Evolutionary conservation across 2,329 filamentous ascomycete species (phyloP), one percentile per base, ranked within the genome.

Genomic region (Fusarium sp.): DNA sequence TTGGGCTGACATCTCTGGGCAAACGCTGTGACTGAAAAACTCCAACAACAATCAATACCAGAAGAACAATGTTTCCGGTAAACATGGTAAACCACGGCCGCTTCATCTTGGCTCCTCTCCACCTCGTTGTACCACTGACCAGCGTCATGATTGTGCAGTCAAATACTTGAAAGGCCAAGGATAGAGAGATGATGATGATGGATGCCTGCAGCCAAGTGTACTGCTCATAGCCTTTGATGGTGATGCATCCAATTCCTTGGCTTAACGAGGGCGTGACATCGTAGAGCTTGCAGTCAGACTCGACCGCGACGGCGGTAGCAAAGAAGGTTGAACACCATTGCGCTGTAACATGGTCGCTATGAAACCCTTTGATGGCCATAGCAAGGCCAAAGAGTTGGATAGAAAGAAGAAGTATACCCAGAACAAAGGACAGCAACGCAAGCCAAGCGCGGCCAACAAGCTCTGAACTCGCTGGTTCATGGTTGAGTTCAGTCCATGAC

Each of bases 41-140:
- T 16, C 60, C 60, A 20, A 63, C 60, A 16, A 50, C 36, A 8
- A 63, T 54, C 16, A 63, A 18, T 5, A 63, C 60, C 6, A 63
- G 42, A 13, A 63, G 60, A 8, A 63, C 45, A 31, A 54, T 54
- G 6, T 63, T 63, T 7, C 60, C 60, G 10, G 60, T 52, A 33
- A 63, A 63, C 60, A 63, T 63, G 10, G 60, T 63, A 31, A 63
- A 63, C 60, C 45, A 63, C 10, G 60, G 60, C 11, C 60, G n/a
- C 60, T 63, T 63, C 60, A 63, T 63, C 31, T 63, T 63, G 29
- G 60, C 60, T 1, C 60, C 60, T 27, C 42, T 18, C 60, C 60
- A 63, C 2, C 60, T 50, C 29, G 60, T 54, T 4, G 42, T 52
- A 2, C 60, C 33, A 2, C 33, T 22, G 11, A 63, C 60, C 3